A percentile compares a stretch with the other conserved stretches of the same genome.
These are phyloP conservation scores for Schizophyllum amplum DNA, from an alignment of 1,284 basidiomycete genomes.

Conservation along the genomic window DNA sequence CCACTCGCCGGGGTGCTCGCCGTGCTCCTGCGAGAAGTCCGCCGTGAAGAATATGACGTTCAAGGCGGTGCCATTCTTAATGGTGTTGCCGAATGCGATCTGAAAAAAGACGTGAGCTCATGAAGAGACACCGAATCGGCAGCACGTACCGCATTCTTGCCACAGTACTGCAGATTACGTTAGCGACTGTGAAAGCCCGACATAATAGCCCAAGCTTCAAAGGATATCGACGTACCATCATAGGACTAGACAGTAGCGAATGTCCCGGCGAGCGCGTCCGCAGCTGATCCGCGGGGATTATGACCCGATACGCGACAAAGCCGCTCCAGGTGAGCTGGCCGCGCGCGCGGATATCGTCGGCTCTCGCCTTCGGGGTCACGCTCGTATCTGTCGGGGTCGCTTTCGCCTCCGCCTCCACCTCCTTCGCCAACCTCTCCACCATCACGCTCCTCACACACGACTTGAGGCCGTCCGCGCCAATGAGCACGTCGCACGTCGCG, in stretches of 20 bases:
- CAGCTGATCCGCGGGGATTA: conserved; percentile 23
- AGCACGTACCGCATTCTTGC: conserved; percentile 29
- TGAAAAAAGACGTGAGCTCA: conserved; percentile 8
- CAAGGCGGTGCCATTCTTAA: conserved; percentile 24
- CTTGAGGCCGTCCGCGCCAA: conserved; percentile 38
- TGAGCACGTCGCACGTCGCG: conserved; percentile 31
- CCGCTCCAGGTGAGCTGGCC: conserved; percentile 35
- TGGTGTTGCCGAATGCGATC: conserved; percentile 30
- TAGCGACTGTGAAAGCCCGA: neutral
- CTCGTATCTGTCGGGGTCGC: neutral
- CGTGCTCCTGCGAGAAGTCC: conserved; percentile 26
- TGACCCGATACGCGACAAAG: conserved; percentile 31
- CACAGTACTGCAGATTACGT: conserved; percentile 28
- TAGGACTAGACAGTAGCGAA: conserved; percentile 23
- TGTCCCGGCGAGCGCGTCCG: conserved; percentile 20
- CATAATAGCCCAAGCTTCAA: neutral
- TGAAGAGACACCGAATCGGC: neutral
- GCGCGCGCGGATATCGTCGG: conserved; percentile 17
- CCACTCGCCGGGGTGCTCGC: conserved; percentile 24
- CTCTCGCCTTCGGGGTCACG: conserved; percentile 9
- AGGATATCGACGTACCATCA: conserved; percentile 21
- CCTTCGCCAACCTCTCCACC: conserved; percentile 15
- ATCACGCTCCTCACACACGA: conserved; percentile 27
- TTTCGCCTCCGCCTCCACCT: too few relatives aligned
- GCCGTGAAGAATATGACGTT: conserved; percentile 32